Evolutionary conservation across 495 filamentous ascomycete genomes (phyloP), one percentile per base, ranked within the genome.

Genomic region (Cladorrhinum samala): DNA sequence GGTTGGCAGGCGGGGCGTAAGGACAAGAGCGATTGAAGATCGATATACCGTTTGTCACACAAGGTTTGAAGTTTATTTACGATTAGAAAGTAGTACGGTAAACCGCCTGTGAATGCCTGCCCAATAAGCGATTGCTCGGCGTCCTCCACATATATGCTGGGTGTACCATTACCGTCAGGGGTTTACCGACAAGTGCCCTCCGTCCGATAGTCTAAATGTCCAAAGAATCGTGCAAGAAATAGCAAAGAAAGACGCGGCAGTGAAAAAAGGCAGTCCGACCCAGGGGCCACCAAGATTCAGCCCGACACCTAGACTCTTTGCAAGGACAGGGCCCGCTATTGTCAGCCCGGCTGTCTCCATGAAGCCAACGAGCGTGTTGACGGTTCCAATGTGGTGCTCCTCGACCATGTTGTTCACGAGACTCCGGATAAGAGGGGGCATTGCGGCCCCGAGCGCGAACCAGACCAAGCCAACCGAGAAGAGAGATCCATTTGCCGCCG

Each of bases 401-500:
- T 69, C 67, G n/a, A 69, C 61, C 20, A 66, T 19, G 1, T 62
- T 45, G 39, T 66, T 69, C 20, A 67, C 44, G 14, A 69, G 41
- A 5, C 62, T 64, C 25, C 67, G 47, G 6, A 61, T 53, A 2
- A 64, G 9, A 1, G 60, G 25, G 0, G 42, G 11, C 3, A 63
- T 16, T 9, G 64, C 67, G 7, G 42, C 38, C 0, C 67, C 67
- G 3, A 66, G 44, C 1, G 64, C 60, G 13, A 61, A 50, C 50
- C 57, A 56, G 9, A 60, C 40, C 19, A 69, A 48, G 2, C 60
- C 65, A 7, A 55, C 11, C 11, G 45, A 49, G 24, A 61, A 56
- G 8, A 63, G 3, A 14, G 43, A 21, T 3, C 60, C 65, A 42
- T 59, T 58, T 5, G 18, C 33, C 9, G 65, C 65, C 9, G 21